phyloP scores from a whole-genome alignment of 163 green algal species.

The Trebouxia gelatinosa region DNA sequence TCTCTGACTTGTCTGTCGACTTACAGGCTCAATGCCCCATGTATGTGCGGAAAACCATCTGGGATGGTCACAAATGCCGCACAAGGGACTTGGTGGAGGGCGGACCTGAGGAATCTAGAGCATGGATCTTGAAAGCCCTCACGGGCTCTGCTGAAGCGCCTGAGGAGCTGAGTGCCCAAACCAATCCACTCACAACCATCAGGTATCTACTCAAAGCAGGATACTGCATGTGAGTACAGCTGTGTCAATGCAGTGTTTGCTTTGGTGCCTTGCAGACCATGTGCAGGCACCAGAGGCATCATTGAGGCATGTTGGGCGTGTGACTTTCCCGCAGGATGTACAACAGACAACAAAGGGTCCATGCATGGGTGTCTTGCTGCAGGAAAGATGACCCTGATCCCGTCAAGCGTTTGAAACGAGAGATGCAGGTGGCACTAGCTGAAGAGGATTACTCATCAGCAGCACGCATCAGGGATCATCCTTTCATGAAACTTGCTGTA shows the following conservation, averaged over 20 bases:
- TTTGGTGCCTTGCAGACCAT: no score
- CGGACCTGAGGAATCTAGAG: not conserved
- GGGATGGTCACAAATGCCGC: slow-evolving; percentile 41
- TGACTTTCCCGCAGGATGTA: no score
- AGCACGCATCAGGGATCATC: slow-evolving; percentile 69
- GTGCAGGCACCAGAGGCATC: no score
- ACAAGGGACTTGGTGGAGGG: not conserved
- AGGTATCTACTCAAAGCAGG: not conserved
- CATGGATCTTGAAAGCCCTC: not conserved
- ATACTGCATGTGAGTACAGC: not conserved
- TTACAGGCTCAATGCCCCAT: slow-evolving; percentile 56
- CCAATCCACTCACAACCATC: not conserved
- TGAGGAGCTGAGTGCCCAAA: not conserved
- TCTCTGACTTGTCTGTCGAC: no score
- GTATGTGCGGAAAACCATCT: slow-evolving; percentile 58
- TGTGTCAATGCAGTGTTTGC: not conserved
- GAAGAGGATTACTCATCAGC: slow-evolving; percentile 53
- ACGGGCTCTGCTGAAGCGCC: not conserved
- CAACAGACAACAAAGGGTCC: no score
- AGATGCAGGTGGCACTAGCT: slow-evolving; percentile 71
- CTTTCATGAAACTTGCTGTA: slow-evolving; percentile 68
- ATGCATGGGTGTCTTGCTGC: no score
- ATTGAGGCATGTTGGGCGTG: no score
- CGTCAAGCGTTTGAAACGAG: slow-evolving; percentile 73
- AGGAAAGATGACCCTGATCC: slow-evolving; percentile 58